Base-by-base conservation (phyloP, 2,329 filamentous ascomycete species). In the Stachybotrys chartarum region DNA sequence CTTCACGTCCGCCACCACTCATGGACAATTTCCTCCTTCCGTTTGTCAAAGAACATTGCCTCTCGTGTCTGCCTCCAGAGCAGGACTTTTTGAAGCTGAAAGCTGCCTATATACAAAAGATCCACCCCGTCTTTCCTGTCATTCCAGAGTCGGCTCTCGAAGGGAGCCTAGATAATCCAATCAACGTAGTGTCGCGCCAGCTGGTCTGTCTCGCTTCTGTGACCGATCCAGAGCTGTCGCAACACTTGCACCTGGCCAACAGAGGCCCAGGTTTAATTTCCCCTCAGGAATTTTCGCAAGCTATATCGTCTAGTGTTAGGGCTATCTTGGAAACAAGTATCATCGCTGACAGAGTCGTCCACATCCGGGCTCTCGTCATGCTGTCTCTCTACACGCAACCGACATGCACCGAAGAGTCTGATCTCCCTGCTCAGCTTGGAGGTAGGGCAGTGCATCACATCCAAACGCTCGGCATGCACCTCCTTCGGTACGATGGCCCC, bases 361-460 rank as follows among this genome's bases (percentile, higher is more conserved):
- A 82, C 50, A 80, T 82, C 42, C 79, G 81, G 31, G 73, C 79
- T 14, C 70, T 83, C 7, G 72, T 76, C 30, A 73, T 84, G 51
- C 65, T 84, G 17, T 82, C 81, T 0, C 70, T 85, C n/a, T 85
- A 82, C 60, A 78, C 77, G n/a, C 81, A 85, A 56, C 79, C 80
- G 0, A 74, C 73, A 5, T 73, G 73, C 49, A 71, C 78, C 1
- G 77, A 80, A 39, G 81, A 84, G 59, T 75, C 78, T 11, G 79
- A 84, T 59, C 63, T 79, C 5, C 79, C 82, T 0, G 76, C 81
- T 1, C 75, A 82, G 31, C 66, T 84, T 3, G 78, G 77, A 31
- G 75, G 74, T 7, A 74, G 77, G 17, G 82, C 82, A 1, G 74
- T 83, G 8, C 81, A 84, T 54, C 79, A 85, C 55, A 75, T 79